Evolutionary conservation across 257 asterid genomes (phyloP).

Genomic region (Leonotis leonurus): DNA sequence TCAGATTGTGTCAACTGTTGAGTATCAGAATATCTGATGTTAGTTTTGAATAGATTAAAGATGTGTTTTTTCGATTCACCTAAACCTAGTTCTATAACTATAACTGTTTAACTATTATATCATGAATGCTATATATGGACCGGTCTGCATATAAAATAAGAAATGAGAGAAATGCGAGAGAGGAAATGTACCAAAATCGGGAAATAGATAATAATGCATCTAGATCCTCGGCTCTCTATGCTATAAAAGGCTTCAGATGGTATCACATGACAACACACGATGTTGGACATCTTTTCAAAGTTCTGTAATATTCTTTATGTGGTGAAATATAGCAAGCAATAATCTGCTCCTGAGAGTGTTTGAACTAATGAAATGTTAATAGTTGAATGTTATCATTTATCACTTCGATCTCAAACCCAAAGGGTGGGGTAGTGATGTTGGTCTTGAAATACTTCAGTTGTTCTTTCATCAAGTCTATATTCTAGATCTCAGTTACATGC

Average conservation of each 20-base stretch:
- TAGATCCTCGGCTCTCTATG: too few species aligned
- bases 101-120: too few species aligned
- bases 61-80: background rate
- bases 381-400: background rate
- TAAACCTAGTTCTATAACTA: slow-evolving; percentile 14
- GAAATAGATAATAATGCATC: too few species aligned
- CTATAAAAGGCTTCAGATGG: background rate
- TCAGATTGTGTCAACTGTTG: background rate
- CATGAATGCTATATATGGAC: too few species aligned
- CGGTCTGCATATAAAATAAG: too few species aligned
- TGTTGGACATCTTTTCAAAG: background rate
- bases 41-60: background rate
- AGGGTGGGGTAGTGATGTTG: slow-evolving; percentile 4
- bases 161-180: too few species aligned
- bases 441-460: background rate
- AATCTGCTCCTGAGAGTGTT: background rate
- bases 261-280: background rate
- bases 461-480: background rate
- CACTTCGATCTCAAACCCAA: background rate
- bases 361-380: background rate
- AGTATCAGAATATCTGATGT: background rate
- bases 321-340: background rate
- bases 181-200: too few species aligned
- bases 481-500: slow-evolving; percentile 1
- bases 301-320: background rate